Evolutionary conservation across 139 green algal genomes (phyloP).

Genomic region (Chlamydomonas eustigma): DNA sequence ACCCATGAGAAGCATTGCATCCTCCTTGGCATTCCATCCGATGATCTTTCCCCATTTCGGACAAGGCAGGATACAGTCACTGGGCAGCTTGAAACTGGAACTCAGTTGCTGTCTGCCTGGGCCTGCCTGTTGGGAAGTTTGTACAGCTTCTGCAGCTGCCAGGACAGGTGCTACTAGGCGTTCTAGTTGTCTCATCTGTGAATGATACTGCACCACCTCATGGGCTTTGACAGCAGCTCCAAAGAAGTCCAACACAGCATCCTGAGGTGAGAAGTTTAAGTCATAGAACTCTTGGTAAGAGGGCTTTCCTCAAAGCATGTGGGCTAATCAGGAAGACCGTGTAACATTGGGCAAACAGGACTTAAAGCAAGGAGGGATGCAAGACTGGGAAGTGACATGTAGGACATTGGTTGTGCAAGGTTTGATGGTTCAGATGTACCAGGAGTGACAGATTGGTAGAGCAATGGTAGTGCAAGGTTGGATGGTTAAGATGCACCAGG

Average conservation of each 20-base stretch:
- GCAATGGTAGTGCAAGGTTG: no score
- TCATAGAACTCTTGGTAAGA: no score
- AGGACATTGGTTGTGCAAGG: no score
- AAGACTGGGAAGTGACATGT: no score
- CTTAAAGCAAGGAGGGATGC: no score
- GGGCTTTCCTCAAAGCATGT: no score
- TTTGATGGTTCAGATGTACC: no score
- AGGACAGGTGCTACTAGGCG: not conserved
- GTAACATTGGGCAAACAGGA: no score
- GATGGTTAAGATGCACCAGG: no score
- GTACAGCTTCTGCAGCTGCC: not conserved
- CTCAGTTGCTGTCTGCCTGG: not conserved
- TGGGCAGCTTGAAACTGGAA: not conserved
- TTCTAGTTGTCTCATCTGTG: not conserved
- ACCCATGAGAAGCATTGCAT: constrained; percentile 74
- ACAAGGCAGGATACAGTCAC: constrained; percentile 18
- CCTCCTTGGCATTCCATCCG: constrained; percentile 68
- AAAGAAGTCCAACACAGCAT: constrained; percentile 88
- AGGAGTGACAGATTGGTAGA: no score
- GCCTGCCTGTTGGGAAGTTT: not conserved
- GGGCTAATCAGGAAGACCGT: no score
- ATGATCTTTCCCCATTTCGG: constrained; percentile 59
- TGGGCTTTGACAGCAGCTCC: constrained; percentile 72
- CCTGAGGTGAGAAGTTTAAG: no score
- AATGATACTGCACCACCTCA: constrained; percentile 56